phyloP scores from a whole-genome alignment of 305 asterid species.

The Fraxinus sp. region DNA sequence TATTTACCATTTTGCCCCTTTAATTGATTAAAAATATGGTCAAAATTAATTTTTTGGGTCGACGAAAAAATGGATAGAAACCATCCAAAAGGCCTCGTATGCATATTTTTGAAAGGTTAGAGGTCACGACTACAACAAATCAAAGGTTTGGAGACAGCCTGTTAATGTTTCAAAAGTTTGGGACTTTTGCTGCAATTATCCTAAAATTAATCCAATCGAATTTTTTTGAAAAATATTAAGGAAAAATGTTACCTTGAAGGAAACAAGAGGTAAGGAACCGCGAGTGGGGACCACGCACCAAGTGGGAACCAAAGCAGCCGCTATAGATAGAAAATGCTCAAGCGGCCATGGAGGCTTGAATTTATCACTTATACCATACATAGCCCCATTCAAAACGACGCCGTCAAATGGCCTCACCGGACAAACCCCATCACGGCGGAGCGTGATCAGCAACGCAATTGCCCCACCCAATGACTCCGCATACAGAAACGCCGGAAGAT shows the following conservation, averaged over 20 bases:
- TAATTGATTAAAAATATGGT: no score
- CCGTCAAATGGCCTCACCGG: constrained; percentile 63
- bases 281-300: constrained; percentile 91
- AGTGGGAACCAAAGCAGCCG: constrained; percentile 72
- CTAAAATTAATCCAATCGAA: no score
- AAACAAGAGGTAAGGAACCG: constrained; percentile 63
- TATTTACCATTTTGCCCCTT: no score
- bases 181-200: no score
- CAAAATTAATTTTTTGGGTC: no score
- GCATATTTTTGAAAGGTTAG: no score
- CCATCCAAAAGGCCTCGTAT: no score
- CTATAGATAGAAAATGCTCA: constrained; percentile 77
- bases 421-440: constrained; percentile 49
- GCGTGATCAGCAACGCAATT: constrained; percentile 68
- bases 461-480: constrained; percentile 92
- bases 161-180: no score
- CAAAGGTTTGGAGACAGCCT: no score
- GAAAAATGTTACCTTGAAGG: constrained; percentile 62
- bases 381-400: constrained; percentile 81
- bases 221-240: not conserved
- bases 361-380: constrained; percentile 91
- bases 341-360: constrained; percentile 94
- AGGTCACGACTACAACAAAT: no score
- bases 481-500: constrained; percentile 68
- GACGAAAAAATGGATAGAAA: no score